These are phyloP conservation scores for Heliamphora exappendiculata DNA, from an alignment of 148 eudicot species.

Conservation along the genomic window DNA sequence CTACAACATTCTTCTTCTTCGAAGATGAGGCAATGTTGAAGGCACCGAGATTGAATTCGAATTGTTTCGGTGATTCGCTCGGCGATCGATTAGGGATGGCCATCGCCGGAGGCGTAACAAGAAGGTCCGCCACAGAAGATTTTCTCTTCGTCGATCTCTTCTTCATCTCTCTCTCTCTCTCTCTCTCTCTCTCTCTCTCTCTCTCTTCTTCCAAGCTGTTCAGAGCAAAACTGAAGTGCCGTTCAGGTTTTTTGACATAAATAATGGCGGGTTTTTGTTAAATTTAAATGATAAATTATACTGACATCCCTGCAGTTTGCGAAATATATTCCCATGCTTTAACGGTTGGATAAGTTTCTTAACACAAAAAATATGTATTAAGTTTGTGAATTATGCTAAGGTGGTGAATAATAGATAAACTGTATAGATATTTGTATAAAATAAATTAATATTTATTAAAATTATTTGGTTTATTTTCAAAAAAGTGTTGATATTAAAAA, in stretches of 20 bases:
- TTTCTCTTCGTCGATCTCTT: conserved; percentile 6
- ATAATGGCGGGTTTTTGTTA: neutral
- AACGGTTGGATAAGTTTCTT: too few species aligned
- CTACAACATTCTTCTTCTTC: conserved; percentile 2
- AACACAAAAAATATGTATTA: too few species aligned
- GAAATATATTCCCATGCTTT: too few species aligned
- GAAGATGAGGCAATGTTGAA: conserved; percentile 11
- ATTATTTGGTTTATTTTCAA: too few species aligned
- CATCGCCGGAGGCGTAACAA: neutral
- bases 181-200: conserved; percentile 6
- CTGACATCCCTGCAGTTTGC: too few species aligned
- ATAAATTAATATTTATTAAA: too few species aligned
- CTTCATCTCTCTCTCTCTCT: conserved; percentile 3
- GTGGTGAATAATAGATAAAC: too few species aligned
- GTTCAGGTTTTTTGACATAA: neutral
- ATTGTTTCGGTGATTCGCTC: conserved; percentile 3
- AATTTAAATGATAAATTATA: neutral
- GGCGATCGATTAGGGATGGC: neutral
- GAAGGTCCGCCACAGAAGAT: neutral
- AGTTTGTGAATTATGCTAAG: too few species aligned
- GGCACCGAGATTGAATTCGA: conserved; percentile 1
- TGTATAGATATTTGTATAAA: too few species aligned
- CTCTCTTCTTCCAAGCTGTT: neutral
- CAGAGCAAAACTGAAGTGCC: neutral
- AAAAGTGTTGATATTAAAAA: too few species aligned